A percentile compares a stretch with the other conserved stretches of the same genome.
Evolutionary conservation across 352 stramenopile species (phyloP).

Genomic region (Pythium folliculosum): DNA sequence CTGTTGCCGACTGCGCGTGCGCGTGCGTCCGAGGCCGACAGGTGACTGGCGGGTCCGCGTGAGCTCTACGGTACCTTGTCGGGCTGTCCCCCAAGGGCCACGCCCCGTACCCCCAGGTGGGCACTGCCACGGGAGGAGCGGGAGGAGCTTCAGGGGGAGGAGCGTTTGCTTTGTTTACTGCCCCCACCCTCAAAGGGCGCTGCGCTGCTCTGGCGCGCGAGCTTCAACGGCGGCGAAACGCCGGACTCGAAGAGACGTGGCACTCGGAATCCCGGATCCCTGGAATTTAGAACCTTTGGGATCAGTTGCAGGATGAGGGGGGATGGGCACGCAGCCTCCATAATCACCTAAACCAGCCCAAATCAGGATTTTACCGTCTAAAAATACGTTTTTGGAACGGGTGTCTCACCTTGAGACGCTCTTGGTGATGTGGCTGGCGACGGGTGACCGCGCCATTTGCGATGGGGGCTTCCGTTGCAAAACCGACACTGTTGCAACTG

Average conservation of each 20-base stretch:
- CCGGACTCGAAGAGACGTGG: slow-evolving; percentile 1
- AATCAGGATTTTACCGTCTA: neutral
- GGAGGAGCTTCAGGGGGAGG: neutral
- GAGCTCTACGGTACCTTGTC: neutral
- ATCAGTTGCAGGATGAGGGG: slow-evolving; percentile 2
- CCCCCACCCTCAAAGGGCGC: neutral
- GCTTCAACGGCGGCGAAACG: neutral
- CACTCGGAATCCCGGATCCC: neutral
- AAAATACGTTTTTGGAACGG: neutral
- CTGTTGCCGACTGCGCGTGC: slow-evolving; percentile 5
- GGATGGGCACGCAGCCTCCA: neutral
- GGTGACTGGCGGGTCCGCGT: neutral
- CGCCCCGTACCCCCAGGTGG: too few species aligned
- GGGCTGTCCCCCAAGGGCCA: neutral
- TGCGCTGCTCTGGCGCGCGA: neutral
- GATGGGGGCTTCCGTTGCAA: too few species aligned
- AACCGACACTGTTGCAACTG: too few species aligned
- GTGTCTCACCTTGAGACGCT: neutral
- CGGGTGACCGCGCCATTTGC: too few species aligned
- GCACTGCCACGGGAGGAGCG: too few species aligned
- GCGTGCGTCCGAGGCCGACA: neutral
- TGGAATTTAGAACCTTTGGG: neutral
- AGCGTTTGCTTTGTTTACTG: neutral
- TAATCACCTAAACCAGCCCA: neutral
- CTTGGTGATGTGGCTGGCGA: too few species aligned